Base-by-base conservation (phyloP, 768 basidiomycete genomes). In the Agrocybe chaxingu region DNA sequence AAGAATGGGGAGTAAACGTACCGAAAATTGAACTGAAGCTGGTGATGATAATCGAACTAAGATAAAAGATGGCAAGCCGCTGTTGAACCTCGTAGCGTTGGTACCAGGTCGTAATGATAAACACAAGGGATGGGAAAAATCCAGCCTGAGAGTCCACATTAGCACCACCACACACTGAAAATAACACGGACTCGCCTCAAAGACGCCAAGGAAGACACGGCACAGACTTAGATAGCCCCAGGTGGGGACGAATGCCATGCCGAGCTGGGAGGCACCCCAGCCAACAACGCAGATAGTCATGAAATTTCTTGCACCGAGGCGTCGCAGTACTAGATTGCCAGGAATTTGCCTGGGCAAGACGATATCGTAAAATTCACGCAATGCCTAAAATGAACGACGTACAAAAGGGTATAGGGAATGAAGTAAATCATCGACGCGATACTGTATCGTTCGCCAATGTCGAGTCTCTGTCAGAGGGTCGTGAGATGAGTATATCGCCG, bases 211-310 rank as follows among this genome's bases (percentile, higher is more conserved):
- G 18, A 68, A 55, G 42, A 68, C 58, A 5, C 66, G 61, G 35
- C 63, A 66, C 7, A 62, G 42, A 12, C 56, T 52, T n/a, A 69
- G 57, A 42, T 57, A 52, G 8, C 60, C 57, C 68, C 68, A 67
- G 3, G 58, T 64, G 9, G 53, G 49, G 7, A 66, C 66, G 50
- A 66, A 69, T 7, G 58, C 66, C 68, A 69, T 69, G 30, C 57
- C 63, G 13, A 69, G 55, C 47, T 67, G 63, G 24, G 61, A 54
- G 13, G 58, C 60, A 8, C 67, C 68, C 68, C 68, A 69, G 32
- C 59, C 58, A 34, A 63, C 47, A 5, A 63, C 61, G 39, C 61
- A 64, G 35, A 62, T 52, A 1, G 66, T 57, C 16, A 69, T 52
- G 58, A 61, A 65, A n/a, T 52, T 62, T n/a, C 64, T 55, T 24